phyloP scores from a whole-genome alignment of 2,329 filamentous ascomycete genomes.

The Mycogone perniciosa region DNA sequence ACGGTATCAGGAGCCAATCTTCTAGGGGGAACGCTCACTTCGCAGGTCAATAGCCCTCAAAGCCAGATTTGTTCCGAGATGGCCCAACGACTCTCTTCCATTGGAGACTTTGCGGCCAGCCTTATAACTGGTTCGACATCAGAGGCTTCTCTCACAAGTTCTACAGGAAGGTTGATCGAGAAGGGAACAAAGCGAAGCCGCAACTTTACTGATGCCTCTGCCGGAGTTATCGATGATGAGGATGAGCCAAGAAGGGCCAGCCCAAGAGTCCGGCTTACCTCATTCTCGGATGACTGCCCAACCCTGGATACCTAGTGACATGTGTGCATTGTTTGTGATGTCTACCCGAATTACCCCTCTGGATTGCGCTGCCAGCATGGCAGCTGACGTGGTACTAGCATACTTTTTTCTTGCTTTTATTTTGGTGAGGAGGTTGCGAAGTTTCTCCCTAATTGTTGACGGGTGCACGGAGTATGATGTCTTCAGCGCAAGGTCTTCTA shows the following conservation, averaged over 20 bases:
- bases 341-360: background rate
- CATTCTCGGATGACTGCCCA: conserved; percentile 14
- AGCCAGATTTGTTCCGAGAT: conserved; percentile 5
- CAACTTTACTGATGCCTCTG: conserved; percentile 40
- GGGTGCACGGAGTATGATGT: too few relatives aligned
- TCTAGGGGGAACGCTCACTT: background rate
- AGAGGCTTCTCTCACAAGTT: conserved; percentile 6
- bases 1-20: conserved; percentile 19
- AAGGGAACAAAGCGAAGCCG: conserved; percentile 40
- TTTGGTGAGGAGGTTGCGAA: too few relatives aligned
- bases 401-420: too few relatives aligned
- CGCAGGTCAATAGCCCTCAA: conserved; percentile 15
- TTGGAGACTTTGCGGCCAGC: conserved; percentile 5
- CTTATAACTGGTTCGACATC: conserved; percentile 4
- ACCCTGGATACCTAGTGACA: background rate
- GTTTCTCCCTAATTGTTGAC: too few relatives aligned
- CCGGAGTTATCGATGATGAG: conserved; percentile 42
- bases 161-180: conserved; percentile 18
- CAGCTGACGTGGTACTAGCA: too few relatives aligned
- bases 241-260: conserved; percentile 35
- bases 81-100: conserved; percentile 9
- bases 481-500: too few relatives aligned
- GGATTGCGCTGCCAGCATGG: too few relatives aligned
- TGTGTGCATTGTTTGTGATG: background rate
- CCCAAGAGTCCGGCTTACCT: conserved; percentile 18